A percentile compares a stretch with the other conserved stretches of the same genome.
These are phyloP conservation scores for Hawksworthiomyces lignivorus DNA, from an alignment of 2,329 filamentous ascomycete genomes.

Conservation along the genomic window DNA sequence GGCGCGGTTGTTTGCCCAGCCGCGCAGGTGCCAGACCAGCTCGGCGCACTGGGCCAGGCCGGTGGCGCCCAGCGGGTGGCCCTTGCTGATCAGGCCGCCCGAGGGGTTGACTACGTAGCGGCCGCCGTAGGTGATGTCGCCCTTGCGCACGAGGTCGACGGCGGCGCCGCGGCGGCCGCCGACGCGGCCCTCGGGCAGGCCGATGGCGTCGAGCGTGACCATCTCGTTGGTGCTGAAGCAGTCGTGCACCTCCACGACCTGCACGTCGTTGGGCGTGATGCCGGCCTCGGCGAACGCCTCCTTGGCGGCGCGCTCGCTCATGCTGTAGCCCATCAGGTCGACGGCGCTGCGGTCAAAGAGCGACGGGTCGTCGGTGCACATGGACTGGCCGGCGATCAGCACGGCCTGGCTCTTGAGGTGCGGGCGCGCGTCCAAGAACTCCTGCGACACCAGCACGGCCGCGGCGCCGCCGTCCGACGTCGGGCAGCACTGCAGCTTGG, in stretches of 20 bases:
- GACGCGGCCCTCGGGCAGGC: slow-evolving; percentile 68
- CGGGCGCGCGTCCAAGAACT: slow-evolving; percentile 77
- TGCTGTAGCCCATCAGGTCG: slow-evolving; percentile 82
- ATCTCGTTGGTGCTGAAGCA: slow-evolving; percentile 96
- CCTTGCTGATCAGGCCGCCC: slow-evolving; percentile 91
- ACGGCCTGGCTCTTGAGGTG: slow-evolving; percentile 78
- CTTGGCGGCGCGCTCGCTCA: slow-evolving; percentile 65
- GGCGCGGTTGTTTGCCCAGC: slow-evolving; percentile 88
- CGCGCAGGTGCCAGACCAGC: slow-evolving; percentile 88
- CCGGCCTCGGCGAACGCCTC: slow-evolving; percentile 68
- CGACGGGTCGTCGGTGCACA: slow-evolving; percentile 75
- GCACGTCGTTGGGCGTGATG: slow-evolving; percentile 59
- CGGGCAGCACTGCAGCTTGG: slow-evolving; percentile 97
- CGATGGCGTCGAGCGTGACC: slow-evolving; percentile 79
- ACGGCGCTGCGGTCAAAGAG: slow-evolving; percentile 77
- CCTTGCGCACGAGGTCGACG: slow-evolving; percentile 78
- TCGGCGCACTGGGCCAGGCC: slow-evolving; percentile 95
- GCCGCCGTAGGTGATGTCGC: slow-evolving; percentile 88
- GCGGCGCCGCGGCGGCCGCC: slow-evolving; percentile 79
- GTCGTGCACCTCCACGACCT: slow-evolving; percentile 89
- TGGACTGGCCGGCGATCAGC: slow-evolving; percentile 76
- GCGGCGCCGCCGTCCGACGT: slow-evolving; percentile 90
- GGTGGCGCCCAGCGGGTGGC: slow-evolving; percentile 86
- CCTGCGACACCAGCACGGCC: slow-evolving; percentile 79
- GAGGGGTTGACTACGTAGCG: slow-evolving; percentile 84